Evolutionary conservation across 345 rosid genomes (phyloP).

Genomic region (Eucalyptus erythrocorys): DNA sequence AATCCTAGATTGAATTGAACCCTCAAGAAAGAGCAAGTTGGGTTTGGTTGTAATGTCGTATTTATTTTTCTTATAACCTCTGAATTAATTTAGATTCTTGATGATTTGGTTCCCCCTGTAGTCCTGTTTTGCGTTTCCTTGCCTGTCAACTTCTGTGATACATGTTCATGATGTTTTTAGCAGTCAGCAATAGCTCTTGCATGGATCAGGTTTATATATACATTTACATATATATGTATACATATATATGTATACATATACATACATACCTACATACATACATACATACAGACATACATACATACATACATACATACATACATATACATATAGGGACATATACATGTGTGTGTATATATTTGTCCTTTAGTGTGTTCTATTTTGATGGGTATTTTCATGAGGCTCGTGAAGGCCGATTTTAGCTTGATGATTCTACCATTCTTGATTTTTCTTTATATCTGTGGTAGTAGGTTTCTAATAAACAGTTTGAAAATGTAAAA

Average conservation of each 20-base stretch:
- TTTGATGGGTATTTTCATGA: not conserved
- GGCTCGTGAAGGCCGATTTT: not conserved
- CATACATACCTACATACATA: too few species aligned
- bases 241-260: too few species aligned
- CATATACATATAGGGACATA: too few species aligned
- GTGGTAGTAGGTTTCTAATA: too few species aligned
- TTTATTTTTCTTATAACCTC: not conserved
- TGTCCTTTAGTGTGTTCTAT: not conserved
- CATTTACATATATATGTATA: too few species aligned
- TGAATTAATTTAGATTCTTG: not conserved
- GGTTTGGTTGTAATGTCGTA: not conserved
- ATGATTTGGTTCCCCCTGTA: not conserved
- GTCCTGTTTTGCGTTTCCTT: not conserved
- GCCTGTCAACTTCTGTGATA: not conserved
- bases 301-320: too few species aligned
- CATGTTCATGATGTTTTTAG: not conserved
- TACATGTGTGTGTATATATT: rapidly evolving
- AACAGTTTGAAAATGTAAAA: too few species aligned
- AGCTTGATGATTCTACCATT: not conserved
- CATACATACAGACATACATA: too few species aligned
- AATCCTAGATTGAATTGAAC: not conserved
- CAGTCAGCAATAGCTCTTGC: not conserved
- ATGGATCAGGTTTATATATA: not conserved
- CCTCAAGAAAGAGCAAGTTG: not conserved
- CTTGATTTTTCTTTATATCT: not conserved